Evolutionary conservation across 1,284 basidiomycete genomes (phyloP).

Genomic region (Cutaneotrichosporon mucoides): DNA sequence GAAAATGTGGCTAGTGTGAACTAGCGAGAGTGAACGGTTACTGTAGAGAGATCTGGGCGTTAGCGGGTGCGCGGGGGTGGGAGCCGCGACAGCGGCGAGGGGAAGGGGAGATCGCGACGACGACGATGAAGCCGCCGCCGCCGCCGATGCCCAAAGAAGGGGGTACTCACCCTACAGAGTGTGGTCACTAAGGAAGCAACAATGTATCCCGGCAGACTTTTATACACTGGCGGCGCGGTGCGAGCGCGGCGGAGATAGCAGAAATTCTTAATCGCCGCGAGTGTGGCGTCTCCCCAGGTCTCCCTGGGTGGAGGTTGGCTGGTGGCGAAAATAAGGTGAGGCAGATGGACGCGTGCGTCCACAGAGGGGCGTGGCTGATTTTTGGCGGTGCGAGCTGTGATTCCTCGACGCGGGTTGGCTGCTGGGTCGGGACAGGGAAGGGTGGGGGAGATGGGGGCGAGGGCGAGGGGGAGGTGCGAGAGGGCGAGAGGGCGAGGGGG

Average conservation of each 20-base stretch:
- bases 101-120: neutral
- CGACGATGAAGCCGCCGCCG: no score
- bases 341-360: no score
- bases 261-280: neutral
- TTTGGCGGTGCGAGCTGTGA: neutral
- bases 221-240: neutral
- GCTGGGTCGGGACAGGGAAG: neutral
- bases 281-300: neutral
- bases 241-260: neutral
- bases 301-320: no score
- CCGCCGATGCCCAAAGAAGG: neutral
- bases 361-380: neutral
- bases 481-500: no score
- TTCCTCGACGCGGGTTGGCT: no score
- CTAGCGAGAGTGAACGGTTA: conserved; percentile 46
- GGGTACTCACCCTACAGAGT: conserved; percentile 7
- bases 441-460: neutral
- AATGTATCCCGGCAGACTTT: neutral
- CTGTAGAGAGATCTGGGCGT: conserved; percentile 45
- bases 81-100: neutral
- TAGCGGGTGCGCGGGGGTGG: neutral
- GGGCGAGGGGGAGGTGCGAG: no score
- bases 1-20: conserved; percentile 50
- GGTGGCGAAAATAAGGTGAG: no score
- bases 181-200: conserved; percentile 1